Percentiles rank a stretch among this genome's conserved stretches.
These are phyloP conservation scores for Alternaria hordeiaustralica DNA, from an alignment of 2,329 filamentous ascomycete species.

Conservation along the genomic window DNA sequence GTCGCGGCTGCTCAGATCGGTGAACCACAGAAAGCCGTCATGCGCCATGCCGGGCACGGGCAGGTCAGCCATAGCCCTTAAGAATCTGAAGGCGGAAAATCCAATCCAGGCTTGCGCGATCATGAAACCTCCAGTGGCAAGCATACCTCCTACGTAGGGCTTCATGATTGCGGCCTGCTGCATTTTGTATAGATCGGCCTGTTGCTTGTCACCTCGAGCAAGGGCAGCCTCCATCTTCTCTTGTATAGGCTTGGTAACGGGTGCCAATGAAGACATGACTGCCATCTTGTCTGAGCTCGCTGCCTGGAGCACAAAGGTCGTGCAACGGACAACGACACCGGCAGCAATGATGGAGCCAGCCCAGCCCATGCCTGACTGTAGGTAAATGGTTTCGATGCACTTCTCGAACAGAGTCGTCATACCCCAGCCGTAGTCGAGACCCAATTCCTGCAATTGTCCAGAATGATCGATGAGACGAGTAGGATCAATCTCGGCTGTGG, in stretches of 20 bases:
- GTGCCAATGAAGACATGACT: constrained; percentile 67
- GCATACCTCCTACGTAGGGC: constrained; percentile 25
- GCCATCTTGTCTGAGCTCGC: constrained; percentile 67
- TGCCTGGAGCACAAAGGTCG: constrained; percentile 68
- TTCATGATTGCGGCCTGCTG: constrained; percentile 60
- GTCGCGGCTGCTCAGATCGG: constrained; percentile 76
- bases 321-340: constrained; percentile 68
- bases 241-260: constrained; percentile 62
- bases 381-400: constrained; percentile 80
- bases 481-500: constrained; percentile 37
- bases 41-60: constrained; percentile 80
- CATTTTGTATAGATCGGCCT: constrained; percentile 50
- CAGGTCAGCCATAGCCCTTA: constrained; percentile 75
- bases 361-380: constrained; percentile 80
- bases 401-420: constrained; percentile 76
- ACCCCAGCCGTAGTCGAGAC: constrained; percentile 87
- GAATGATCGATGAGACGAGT: constrained; percentile 74
- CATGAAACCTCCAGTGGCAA: constrained; percentile 60
- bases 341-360: constrained; percentile 74
- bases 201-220: constrained; percentile 53
- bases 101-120: constrained; percentile 72
- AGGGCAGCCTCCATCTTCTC: constrained; percentile 59
- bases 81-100: constrained; percentile 79
- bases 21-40: constrained; percentile 78
- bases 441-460: constrained; percentile 82